A percentile compares a stretch with the other conserved stretches of the same genome.
Conservation (phyloP, 768 basidiomycete species). For the Naganishia kalamii region DNA sequence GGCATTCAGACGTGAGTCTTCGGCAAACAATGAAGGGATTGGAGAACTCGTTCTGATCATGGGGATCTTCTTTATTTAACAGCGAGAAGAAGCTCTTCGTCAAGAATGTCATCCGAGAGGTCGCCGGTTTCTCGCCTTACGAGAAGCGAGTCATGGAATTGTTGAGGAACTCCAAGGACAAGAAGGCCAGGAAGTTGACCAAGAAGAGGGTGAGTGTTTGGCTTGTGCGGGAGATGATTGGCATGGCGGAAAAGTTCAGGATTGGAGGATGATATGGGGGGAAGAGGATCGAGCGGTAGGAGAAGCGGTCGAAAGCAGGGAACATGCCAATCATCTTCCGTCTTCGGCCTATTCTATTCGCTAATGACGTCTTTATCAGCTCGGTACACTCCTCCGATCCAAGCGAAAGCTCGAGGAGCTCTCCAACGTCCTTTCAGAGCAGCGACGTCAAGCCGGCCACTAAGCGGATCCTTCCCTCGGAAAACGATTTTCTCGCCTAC, state of each 20-base stretch:
- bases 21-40: no score
- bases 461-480: slow-evolving; percentile 28
- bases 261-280: neutral
- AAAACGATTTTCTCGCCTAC: no score
- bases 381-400: slow-evolving; percentile 94
- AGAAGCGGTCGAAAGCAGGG: neutral
- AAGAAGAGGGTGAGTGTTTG: slow-evolving; percentile 86
- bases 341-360: neutral
- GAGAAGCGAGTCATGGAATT: slow-evolving; percentile 97
- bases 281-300: neutral
- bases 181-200: slow-evolving; percentile 97
- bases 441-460: slow-evolving; percentile 48
- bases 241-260: neutral
- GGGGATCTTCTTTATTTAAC: neutral
- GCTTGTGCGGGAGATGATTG: neutral
- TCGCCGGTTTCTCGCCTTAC: slow-evolving; percentile 94
- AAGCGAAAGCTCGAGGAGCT: slow-evolving; percentile 99
- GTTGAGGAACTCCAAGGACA: slow-evolving; percentile 98
- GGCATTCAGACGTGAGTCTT: slow-evolving; percentile 62
- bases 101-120: slow-evolving; percentile 87
- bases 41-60: no score
- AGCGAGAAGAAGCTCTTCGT: slow-evolving; percentile 83
- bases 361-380: slow-evolving; percentile 50
- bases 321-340: no score
- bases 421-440: slow-evolving; percentile 65